Evolutionary conservation across 371 early-diverging fungal species (phyloP).

Genomic region (Mucor piriformis): DNA sequence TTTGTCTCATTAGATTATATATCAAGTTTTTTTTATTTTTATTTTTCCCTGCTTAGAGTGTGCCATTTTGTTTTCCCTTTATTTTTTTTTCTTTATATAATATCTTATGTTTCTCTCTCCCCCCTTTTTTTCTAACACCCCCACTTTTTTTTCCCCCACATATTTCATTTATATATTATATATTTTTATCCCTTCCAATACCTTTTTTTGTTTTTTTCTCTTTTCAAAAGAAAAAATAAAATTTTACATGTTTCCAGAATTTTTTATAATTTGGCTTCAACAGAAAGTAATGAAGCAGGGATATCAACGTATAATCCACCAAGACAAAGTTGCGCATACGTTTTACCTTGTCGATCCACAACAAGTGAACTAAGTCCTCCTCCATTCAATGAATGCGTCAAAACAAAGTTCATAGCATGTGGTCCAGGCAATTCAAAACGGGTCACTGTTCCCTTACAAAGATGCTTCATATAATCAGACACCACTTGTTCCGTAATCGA

Average conservation of each 20-base stretch:
- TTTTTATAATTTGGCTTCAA: slow-evolving; percentile 45
- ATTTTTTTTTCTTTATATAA: neutral
- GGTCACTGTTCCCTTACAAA: slow-evolving; percentile 64
- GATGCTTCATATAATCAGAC: slow-evolving; percentile 66
- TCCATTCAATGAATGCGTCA: slow-evolving; percentile 70
- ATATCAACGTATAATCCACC: slow-evolving; percentile 60
- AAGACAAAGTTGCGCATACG: slow-evolving; percentile 71
- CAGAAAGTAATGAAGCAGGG: slow-evolving; percentile 50
- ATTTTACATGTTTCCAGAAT: neutral
- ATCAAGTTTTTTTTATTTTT: slow-evolving; percentile 4
- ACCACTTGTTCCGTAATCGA: slow-evolving; percentile 49
- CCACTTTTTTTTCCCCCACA: neutral
- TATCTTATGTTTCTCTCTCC: neutral
- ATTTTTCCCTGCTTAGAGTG: slow-evolving; percentile 1
- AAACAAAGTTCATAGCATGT: slow-evolving; percentile 72
- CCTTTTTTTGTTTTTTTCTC: neutral
- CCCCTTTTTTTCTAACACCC: neutral
- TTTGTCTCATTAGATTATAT: slow-evolving; percentile 16
- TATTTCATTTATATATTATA: neutral
- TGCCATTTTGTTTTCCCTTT: slow-evolving; percentile 1
- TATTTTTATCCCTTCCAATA: neutral
- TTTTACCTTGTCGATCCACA: slow-evolving; percentile 77
- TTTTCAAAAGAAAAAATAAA: neutral
- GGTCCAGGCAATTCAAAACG: slow-evolving; percentile 70
- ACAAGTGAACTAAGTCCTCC: slow-evolving; percentile 72